Base-by-base conservation (phyloP, 306 rosid species). In the Arachis stenosperma region DNA sequence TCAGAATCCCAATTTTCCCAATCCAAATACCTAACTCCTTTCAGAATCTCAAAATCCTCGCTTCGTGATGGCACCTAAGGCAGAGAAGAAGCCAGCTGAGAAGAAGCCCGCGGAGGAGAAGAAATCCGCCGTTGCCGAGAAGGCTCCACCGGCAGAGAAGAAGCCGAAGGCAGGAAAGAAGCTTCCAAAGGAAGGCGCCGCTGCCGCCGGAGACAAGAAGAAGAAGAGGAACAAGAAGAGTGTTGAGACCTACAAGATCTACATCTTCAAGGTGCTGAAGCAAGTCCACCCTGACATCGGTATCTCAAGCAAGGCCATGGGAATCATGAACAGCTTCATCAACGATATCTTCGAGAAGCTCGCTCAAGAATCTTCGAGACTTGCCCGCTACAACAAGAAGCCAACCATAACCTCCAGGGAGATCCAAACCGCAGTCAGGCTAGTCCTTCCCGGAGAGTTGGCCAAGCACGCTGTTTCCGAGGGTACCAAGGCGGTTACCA, bases 141-240 rank as follows among this genome's bases (percentile, higher is more conserved):
- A 87, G 47, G 89, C 86, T 0, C 96, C 89, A 0, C 91, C 92
- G 6, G 96, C 89, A 0, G 92, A 89, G 85, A 89, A 89, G 86
- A 89, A 87, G 70, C 96, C 89, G 0, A 89, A 87, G 86, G 92
- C 92, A 3, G 96, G 96, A 0, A 90, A 90, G 89, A 90, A 90
- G 84, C 89, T 90, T 0, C 96, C 96, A 0, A 90, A 90, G 77
- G 92, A 87, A 2, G 92, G 78, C 2, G 92, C 79, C 0, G 88
- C 85, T 0, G 80, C 83, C 0, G 83, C 77, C 22, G 86, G 84
- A 0, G 96, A 90, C 63, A 90, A 90, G 86, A 90, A 90, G 88
- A 89, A 85, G 85, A 90, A 90, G 92, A 82, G 89, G 0, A 75
- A 2, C 54, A 87, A 85, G 86, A 89, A 89, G 89, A 89, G 87